Percentiles rank a stretch among this genome's conserved stretches.
Evolutionary conservation across 352 stramenopile genomes (phyloP).

Genomic region (Phytophthora melonis): DNA sequence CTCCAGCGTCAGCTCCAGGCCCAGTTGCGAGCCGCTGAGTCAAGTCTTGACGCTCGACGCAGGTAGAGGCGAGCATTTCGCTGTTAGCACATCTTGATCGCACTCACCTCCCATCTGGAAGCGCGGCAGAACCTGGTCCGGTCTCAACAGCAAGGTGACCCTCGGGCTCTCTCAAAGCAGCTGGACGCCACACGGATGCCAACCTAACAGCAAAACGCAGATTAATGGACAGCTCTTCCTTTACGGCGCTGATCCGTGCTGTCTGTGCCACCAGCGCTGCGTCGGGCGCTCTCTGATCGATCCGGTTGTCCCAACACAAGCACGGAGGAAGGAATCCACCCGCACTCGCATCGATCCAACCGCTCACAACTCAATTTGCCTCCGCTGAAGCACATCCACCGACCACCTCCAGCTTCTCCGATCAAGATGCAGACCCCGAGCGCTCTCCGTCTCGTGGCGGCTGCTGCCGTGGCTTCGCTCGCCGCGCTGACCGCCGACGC

Average conservation of each 20-base stretch:
- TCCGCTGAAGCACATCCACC: conserved; percentile 21
- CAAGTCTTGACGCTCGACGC: not conserved
- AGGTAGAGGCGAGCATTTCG: conserved; percentile 28
- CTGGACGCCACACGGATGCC: conserved; percentile 7
- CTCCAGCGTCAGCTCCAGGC: no score
- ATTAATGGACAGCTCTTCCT: conserved; percentile 23
- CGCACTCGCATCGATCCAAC: not conserved
- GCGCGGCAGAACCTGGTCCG: conserved; percentile 21
- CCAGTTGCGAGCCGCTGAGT: no score
- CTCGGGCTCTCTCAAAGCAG: conserved; percentile 27
- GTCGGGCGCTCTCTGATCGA: conserved; percentile 24
- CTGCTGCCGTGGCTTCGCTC: conserved; percentile 18
- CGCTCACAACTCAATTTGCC: conserved; percentile 41
- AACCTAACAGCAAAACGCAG: conserved; percentile 30
- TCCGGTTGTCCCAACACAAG: conserved; percentile 19
- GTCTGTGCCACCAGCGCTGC: conserved; percentile 25
- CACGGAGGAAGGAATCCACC: conserved; percentile 3
- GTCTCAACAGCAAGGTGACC: conserved; percentile 22
- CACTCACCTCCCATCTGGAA: conserved; percentile 24
- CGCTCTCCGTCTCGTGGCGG: conserved; percentile 28
- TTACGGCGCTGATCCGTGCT: conserved; percentile 31
- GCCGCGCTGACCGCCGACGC: conserved; percentile 21
- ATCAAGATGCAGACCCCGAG: conserved; percentile 39
- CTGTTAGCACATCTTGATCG: conserved; percentile 33
- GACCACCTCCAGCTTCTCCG: not conserved